Conservation (phyloP, 495 filamentous ascomycete species). For the Talaromyces borbonicus region DNA sequence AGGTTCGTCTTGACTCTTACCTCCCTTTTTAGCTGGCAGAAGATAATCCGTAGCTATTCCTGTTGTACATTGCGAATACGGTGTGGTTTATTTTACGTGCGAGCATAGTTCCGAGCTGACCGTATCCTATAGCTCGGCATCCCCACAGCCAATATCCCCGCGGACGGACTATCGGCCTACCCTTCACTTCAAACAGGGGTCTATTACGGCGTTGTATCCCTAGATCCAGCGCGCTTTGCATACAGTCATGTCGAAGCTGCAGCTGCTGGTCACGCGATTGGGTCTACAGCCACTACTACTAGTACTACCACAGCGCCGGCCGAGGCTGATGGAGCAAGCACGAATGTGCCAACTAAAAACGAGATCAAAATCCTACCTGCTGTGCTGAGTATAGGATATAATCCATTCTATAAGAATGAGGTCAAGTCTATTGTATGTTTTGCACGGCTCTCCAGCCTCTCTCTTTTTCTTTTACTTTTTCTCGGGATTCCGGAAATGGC, state of each 20-base stretch:
- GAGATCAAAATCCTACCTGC: conserved; percentile 61
- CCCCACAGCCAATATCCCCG: conserved; percentile 92
- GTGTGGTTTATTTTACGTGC: too few relatives aligned
- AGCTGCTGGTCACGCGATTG: too few relatives aligned
- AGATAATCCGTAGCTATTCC: too few relatives aligned
- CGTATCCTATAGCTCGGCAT: conserved; percentile 95
- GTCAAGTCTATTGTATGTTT: conserved; percentile 54
- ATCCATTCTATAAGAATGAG: conserved; percentile 86
- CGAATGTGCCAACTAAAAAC: conserved; percentile 5
- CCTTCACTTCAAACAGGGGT: conserved; percentile 63
- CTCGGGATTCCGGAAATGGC: too few relatives aligned
- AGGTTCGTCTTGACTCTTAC: conserved; percentile 34
- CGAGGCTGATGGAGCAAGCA: not conserved
- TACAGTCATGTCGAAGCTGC: conserved; percentile 6
- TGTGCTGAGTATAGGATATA: conserved; percentile 93
- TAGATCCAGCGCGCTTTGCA: conserved; percentile 32
- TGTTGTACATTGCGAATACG: too few relatives aligned
- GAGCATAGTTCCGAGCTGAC: too few relatives aligned
- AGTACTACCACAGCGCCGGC: not conserved
- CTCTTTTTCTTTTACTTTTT: not conserved
- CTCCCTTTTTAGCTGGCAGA: too few relatives aligned
- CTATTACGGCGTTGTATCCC: conserved; percentile 81
- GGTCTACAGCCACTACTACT: too few relatives aligned
- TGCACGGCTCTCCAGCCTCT: too few relatives aligned
- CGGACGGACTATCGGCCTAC: conserved; percentile 66